Percentiles rank a stretch among this genome's conserved stretches.
These are phyloP conservation scores for Lablab purpureus DNA, from an alignment of 306 rosid species.

Conservation along the genomic window DNA sequence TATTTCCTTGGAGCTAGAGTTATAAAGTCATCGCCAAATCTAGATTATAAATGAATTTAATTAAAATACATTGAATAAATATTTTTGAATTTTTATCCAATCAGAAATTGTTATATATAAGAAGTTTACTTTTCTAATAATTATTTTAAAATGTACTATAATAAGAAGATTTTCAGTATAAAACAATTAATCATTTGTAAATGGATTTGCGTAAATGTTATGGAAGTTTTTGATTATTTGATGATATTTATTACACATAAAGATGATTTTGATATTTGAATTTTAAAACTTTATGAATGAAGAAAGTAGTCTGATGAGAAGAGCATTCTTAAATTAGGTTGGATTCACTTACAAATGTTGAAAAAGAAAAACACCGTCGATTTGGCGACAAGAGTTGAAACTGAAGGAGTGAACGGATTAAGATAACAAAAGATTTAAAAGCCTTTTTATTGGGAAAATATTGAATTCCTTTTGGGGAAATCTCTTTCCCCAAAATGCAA, in stretches of 20 bases:
- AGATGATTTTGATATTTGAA: not conserved
- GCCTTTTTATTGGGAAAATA: not conserved
- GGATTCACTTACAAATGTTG: not conserved
- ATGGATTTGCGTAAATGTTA: not conserved
- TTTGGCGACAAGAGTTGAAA: constrained; percentile 29
- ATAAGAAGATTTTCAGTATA: not conserved
- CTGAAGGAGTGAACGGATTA: constrained; percentile 1
- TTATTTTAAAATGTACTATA: not conserved
- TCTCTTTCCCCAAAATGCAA: not conserved
- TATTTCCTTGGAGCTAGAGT: not conserved
- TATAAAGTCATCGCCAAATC: not conserved
- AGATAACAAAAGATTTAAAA: not conserved
- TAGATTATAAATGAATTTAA: not conserved
- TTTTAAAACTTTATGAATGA: not conserved
- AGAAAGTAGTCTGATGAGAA: not conserved
- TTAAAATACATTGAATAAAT: not conserved
- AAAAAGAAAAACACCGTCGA: constrained; percentile 31
- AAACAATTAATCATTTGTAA: not conserved
- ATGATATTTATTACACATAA: not conserved
- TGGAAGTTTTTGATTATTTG: not conserved
- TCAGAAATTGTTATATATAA: not conserved
- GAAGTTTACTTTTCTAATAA: not conserved
- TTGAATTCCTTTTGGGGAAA: not conserved
- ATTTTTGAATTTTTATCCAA: not conserved
- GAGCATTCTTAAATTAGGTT: not conserved